Evolutionary conservation across 139 green algal genomes (phyloP).

Genomic region (Penium margaritaceum): DNA sequence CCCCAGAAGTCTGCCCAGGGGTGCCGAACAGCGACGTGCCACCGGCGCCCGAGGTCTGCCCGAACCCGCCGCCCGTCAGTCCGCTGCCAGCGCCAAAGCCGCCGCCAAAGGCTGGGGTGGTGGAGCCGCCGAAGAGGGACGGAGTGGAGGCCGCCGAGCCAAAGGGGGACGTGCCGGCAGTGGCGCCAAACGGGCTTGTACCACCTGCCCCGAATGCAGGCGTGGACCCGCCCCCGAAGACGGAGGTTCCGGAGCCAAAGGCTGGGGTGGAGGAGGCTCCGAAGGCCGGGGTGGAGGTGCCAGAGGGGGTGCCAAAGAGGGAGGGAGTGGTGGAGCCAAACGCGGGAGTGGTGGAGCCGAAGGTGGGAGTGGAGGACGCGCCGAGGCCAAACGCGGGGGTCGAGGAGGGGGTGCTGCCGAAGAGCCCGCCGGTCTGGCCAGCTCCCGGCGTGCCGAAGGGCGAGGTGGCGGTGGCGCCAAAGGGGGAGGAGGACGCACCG

Average conservation of each 20-base stretch:
- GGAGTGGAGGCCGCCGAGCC: no score
- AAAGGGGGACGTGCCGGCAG: conserved; percentile 7
- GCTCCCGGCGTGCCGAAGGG: no score
- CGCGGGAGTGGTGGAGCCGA: conserved; percentile 9
- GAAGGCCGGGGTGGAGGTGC: conserved; percentile 26
- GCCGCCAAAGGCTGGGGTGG: conserved; percentile 21
- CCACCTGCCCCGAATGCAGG: conserved; percentile 46
- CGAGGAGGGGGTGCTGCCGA: conserved; percentile 13
- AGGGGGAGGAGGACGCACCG: conserved; percentile 13
- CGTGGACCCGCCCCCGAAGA: conserved; percentile 34
- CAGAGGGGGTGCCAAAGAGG: conserved; percentile 12
- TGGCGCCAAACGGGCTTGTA: conserved; percentile 38
- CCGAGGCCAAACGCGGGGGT: conserved; percentile 46
- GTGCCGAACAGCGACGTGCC: no score
- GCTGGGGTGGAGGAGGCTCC: conserved; percentile 28
- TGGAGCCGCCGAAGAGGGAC: neutral
- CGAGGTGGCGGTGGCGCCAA: conserved; percentile 12
- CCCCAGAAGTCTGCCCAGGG: no score
- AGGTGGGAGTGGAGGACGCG: conserved; percentile 33
- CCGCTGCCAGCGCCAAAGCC: conserved; percentile 9
- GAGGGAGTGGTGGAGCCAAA: neutral
- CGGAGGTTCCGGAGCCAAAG: conserved; percentile 44
- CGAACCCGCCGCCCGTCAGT: conserved; percentile 8
- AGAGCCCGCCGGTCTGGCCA: neutral
- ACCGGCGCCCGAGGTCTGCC: conserved; percentile 4